Evolutionary conservation across 306 rosid genomes (phyloP), one percentile per base, ranked within the genome.

Genomic region (Albizia julibrissin): DNA sequence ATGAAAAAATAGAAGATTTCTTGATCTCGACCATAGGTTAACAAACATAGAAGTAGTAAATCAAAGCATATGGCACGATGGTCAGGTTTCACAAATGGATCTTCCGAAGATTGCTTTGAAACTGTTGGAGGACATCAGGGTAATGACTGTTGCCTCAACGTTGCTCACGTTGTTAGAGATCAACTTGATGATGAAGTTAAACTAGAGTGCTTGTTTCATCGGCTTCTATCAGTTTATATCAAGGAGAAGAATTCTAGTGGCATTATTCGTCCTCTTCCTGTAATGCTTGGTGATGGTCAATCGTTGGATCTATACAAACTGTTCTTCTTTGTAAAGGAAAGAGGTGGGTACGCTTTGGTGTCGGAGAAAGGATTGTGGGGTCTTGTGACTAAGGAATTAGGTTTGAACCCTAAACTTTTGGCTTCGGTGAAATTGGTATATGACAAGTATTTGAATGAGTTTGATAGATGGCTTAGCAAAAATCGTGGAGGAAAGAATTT

Each of bases 61-160:
- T 84, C 79, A n/a, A 81, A 75, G 86, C 89, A 89, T 78, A 91
- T 93, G 97, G 98, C 88, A 84, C 89, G 83, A 81, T 88, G 92
- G 87, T 84, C 91, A 61, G 65, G 43, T 86, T 68, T 87, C 56
- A 76, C 89, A 22, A 86, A 90, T 82, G 91, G 86, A 83, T 85
- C 89, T 67, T 83, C 81, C 75, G 64, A 81, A 68, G 91, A 90
- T 82, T 87, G 87, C 81, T 46, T 66, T 59, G 88, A 93, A 70
- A 73, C 56, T 70, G 70, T n/a, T 73, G 87, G 79, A 26, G 79
- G 80, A 22, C 72, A 44, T 83, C 81, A 50, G 76, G 85, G 75
- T 81, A 83, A 89, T 33, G 81, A 83, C 21, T 21, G 26, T 80
- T 79, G 70, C 69, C 43, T 46, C 31, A 46, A 43, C 44, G 40